These are phyloP conservation scores for Metschnikowia picachoensis DNA, from an alignment of 805 yeast genomes.

Conservation along the genomic window DNA sequence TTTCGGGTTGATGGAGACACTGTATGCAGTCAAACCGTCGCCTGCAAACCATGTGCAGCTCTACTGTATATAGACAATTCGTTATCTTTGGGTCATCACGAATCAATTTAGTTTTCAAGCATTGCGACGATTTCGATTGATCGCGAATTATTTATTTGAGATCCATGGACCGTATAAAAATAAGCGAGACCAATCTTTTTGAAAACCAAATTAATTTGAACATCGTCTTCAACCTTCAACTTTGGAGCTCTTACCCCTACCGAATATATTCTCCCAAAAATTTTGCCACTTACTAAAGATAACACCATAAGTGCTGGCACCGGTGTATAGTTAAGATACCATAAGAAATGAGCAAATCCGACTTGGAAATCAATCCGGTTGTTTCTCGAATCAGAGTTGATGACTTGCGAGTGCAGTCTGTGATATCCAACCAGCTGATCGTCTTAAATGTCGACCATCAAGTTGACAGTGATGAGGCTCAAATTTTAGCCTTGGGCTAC, in stretches of 20 bases:
- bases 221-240: no score
- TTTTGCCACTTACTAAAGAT: no score
- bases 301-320: no score
- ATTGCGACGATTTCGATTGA: no score
- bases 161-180: no score
- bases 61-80: not conserved
- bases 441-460: constrained; percentile 46
- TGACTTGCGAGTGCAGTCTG: constrained; percentile 33
- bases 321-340: no score
- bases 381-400: constrained; percentile 31
- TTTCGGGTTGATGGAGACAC: constrained; percentile 1
- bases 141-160: no score
- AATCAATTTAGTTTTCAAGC: no score
- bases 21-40: not conserved
- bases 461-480: constrained; percentile 47
- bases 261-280: no score
- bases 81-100: not conserved
- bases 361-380: constrained; percentile 19
- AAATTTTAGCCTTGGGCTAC: constrained; percentile 56
- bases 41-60: not conserved
- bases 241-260: no score
- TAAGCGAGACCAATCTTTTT: no score
- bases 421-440: constrained; percentile 36
- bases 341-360: constrained; percentile 6
- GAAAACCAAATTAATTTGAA: no score